Conservation (phyloP, 305 asterid genomes). For the Ajuga reptans region DNA sequence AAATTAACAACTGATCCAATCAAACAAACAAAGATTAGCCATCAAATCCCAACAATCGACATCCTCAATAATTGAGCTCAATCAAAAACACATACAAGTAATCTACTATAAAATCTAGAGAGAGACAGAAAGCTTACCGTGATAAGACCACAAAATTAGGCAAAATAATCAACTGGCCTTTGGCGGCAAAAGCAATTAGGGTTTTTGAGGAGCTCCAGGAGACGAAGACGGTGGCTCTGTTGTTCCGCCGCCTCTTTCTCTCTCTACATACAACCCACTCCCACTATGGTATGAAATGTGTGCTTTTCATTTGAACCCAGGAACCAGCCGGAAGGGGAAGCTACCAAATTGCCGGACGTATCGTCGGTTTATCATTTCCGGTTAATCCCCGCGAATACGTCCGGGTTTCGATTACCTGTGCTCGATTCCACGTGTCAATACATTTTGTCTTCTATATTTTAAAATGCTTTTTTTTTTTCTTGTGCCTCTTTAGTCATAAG, state of each 20-base stretch:
- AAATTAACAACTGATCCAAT: slow-evolving; percentile 27
- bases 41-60: slow-evolving; percentile 17
- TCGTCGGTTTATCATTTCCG: slow-evolving; percentile 50
- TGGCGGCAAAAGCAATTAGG: slow-evolving; percentile 22
- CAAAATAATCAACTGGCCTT: slow-evolving; percentile 1
- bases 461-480: neutral
- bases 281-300: slow-evolving; percentile 24
- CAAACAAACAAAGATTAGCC: slow-evolving; percentile 17
- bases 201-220: slow-evolving; percentile 11
- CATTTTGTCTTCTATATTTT: neutral
- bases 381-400: slow-evolving; percentile 41
- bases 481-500: neutral
- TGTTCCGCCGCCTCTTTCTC: slow-evolving; percentile 24
- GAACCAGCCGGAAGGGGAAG: slow-evolving; percentile 37
- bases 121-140: slow-evolving; percentile 2
- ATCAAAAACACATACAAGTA: neutral
- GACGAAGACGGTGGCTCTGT: slow-evolving; percentile 19
- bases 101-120: neutral
- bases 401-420: slow-evolving; percentile 63
- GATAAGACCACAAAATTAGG: neutral
- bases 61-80: slow-evolving; percentile 23
- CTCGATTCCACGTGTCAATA: slow-evolving; percentile 31
- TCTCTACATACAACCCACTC: slow-evolving; percentile 20
- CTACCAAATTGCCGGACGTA: slow-evolving; percentile 57
- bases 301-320: slow-evolving; percentile 29